Conservation (phyloP, 805 yeast genomes). For the Yarrowia deformans region DNA sequence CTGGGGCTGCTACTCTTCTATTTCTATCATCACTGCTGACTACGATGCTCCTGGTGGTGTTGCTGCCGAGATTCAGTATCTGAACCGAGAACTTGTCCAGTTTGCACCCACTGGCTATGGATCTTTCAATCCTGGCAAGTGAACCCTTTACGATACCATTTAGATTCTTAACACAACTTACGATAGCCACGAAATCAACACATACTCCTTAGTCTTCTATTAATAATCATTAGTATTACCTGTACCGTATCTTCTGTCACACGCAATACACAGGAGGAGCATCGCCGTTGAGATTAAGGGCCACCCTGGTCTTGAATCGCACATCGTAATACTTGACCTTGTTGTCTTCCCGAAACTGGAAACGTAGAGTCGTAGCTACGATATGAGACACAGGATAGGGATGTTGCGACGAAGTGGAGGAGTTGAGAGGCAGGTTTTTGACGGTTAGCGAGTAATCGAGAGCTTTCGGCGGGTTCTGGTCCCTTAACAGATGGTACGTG, state of each 20-base stretch:
- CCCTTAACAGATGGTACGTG: slow-evolving; percentile 1
- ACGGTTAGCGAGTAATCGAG: slow-evolving; percentile 16
- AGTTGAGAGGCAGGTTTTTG: slow-evolving; percentile 2
- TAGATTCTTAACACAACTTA: neutral
- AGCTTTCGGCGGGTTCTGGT: slow-evolving; percentile 3
- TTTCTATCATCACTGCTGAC: slow-evolving; percentile 6
- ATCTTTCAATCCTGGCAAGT: neutral
- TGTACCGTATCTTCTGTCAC: neutral
- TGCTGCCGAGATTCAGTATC: slow-evolving; percentile 2
- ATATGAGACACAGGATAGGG: slow-evolving; percentile 14
- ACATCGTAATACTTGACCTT: slow-evolving; percentile 22
- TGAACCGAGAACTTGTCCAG: neutral
- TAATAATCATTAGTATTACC: too few species aligned
- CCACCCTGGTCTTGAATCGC: slow-evolving; percentile 3
- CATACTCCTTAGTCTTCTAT: too few species aligned
- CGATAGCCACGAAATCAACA: too few species aligned
- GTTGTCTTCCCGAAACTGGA: slow-evolving; percentile 10
- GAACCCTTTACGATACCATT: neutral
- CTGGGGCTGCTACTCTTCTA: slow-evolving; percentile 9
- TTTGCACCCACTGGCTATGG: neutral
- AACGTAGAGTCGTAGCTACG: slow-evolving; percentile 7
- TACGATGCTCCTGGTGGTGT: slow-evolving; percentile 11
- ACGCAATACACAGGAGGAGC: slow-evolving; percentile 17
- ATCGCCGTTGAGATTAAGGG: slow-evolving; percentile 20
- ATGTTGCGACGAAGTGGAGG: slow-evolving; percentile 3